A percentile compares a stretch with the other conserved stretches of the same genome.
phyloP scores from a whole-genome alignment of 257 asterid species.

The Orobanche coerulescens region DNA sequence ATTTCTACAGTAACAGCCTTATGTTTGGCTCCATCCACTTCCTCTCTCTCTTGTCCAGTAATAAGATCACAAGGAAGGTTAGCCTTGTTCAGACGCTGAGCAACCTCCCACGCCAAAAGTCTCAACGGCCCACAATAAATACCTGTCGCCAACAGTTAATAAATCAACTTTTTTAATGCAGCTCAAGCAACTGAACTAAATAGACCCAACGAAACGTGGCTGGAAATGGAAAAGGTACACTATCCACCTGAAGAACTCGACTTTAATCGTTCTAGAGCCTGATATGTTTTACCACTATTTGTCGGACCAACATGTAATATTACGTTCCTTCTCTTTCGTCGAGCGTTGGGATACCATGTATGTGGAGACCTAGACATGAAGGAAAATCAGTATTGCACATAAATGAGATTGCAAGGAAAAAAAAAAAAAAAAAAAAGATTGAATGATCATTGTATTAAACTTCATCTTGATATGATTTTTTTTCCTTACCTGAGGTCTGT shows the following conservation, averaged over 20 bases:
- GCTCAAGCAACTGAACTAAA: conserved; percentile 3
- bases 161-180: conserved; percentile 9
- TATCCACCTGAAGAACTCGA: conserved; percentile 65
- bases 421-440: too few relatives aligned
- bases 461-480: conserved; percentile 8
- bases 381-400: background rate
- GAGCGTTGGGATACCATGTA: conserved; percentile 88
- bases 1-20: conserved; percentile 89
- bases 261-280: conserved; percentile 76
- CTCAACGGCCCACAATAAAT: conserved; percentile 96
- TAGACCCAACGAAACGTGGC: conserved; percentile 11
- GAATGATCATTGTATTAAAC: conserved; percentile 10
- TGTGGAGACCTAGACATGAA: conserved; percentile 59
- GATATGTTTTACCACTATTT: conserved; percentile 91
- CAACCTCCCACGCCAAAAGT: conserved; percentile 97
- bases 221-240: background rate
- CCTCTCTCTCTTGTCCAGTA: conserved; percentile 95
- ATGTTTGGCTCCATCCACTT: conserved; percentile 81
- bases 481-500: conserved; percentile 84
- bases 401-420: background rate
- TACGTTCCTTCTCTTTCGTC: conserved; percentile 60
- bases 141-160: conserved; percentile 34
- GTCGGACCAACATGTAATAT: conserved; percentile 94
- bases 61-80: conserved; percentile 86
- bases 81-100: conserved; percentile 79